A percentile compares a stretch with the other conserved stretches of the same genome.
phyloP scores from a whole-genome alignment of 306 rosid species.

The Pueraria montana region DNA sequence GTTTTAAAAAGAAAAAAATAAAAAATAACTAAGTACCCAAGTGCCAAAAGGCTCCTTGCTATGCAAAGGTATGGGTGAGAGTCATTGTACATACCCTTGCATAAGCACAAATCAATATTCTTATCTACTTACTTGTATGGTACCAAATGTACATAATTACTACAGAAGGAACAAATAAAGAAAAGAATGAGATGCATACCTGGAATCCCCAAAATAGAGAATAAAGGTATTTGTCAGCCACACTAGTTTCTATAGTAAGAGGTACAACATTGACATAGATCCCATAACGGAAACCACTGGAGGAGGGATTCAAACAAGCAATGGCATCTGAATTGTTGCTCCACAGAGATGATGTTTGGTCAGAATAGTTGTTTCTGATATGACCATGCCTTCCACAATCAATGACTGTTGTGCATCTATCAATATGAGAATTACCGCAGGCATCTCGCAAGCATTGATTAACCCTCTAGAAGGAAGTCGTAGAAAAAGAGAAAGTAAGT shows the following conservation, averaged over 20 bases:
- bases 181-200: slow-evolving; percentile 30
- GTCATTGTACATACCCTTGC: too few species aligned
- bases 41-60: too few species aligned
- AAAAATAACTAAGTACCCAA: too few species aligned
- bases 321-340: slow-evolving; percentile 26
- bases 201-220: slow-evolving; percentile 49
- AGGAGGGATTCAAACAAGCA: slow-evolving; percentile 56
- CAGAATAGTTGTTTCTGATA: not conserved
- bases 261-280: slow-evolving; percentile 42
- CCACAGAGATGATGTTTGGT: slow-evolving; percentile 36
- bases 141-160: not conserved
- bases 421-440: slow-evolving; percentile 40
- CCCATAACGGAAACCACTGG: slow-evolving; percentile 30
- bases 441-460: slow-evolving; percentile 80
- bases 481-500: slow-evolving; percentile 22
- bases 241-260: slow-evolving; percentile 25
- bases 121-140: not conserved
- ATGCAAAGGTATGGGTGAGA: too few species aligned
- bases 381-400: slow-evolving; percentile 77
- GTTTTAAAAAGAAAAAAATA: too few species aligned
- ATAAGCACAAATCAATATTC: not conserved
- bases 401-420: slow-evolving; percentile 51
- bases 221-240: slow-evolving; percentile 33
- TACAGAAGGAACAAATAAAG: not conserved
- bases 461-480: slow-evolving; percentile 65